Evolutionary conservation across 495 filamentous ascomycete species (phyloP), one percentile per base, ranked within the genome.

Genomic region (Talaromyces borbonicus): DNA sequence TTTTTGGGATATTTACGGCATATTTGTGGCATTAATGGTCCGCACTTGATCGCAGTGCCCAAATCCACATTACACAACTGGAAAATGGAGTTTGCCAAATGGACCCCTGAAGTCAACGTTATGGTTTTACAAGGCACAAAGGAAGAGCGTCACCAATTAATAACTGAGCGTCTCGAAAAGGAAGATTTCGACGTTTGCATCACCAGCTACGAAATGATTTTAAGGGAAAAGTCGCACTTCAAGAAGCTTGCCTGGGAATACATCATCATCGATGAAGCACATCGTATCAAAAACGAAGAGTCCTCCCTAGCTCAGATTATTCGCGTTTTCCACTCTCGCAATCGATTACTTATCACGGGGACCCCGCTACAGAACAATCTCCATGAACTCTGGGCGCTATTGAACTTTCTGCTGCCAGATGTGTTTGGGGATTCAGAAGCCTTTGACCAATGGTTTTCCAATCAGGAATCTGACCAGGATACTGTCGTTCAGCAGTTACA

Each of bases 161-260:
- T 99, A 62, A 84, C 86, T 50, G 89, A 97, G 14, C 85, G 86
- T 2, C 73, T 99, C 18, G 69, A 93, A 15, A 85, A 92, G 47
- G 88, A 95, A 62, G 85, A 90, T 43, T 95, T 95, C 52, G 87
- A 95, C 56, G 86, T 90, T 7, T 90, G 88, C 64, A 85, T 95
- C 51, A 95, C 87, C n/a, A 90, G 85, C 58, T 95, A 95, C 61
- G 87, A 95, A 59, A 93, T 95, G 87, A 84, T 99, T 48, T 74
- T 99, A 2, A 79, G 92, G 32, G 93, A 99, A 58, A 97, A 99
- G 67, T 73, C 86, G 0, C 87, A 95, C 56, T 66, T 99, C 36
- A 93, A 93, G 68, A 97, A 97, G 62, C 93, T 97, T 57, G 88
- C 93, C 0, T 99, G 93, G 93, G 92, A 99, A 60, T 99, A 99